A percentile compares a stretch with the other conserved stretches of the same genome.
phyloP scores from a whole-genome alignment of 108 stramenopile genomes.

The Chaetoceros muelleri region DNA sequence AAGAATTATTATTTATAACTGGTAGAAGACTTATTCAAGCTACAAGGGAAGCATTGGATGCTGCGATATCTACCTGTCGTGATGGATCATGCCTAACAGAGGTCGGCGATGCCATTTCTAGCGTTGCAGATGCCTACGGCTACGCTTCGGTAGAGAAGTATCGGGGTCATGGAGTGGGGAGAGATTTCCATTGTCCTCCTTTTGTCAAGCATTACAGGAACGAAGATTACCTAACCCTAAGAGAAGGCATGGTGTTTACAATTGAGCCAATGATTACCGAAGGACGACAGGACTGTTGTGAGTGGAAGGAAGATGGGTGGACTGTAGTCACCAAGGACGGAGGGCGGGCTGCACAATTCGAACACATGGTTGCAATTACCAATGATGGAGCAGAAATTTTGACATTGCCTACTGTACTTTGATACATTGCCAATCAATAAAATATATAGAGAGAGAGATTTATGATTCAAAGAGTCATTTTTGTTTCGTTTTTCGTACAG shows the following conservation, averaged over 20 bases:
- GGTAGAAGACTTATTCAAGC: slow-evolving; percentile 61
- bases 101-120: slow-evolving; percentile 85
- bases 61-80: slow-evolving; percentile 44
- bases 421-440: too few relatives aligned
- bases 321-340: slow-evolving; percentile 91
- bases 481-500: too few relatives aligned
- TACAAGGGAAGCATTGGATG: slow-evolving; percentile 58
- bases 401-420: slow-evolving; percentile 56
- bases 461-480: too few relatives aligned
- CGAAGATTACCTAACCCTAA: slow-evolving; percentile 41
- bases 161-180: slow-evolving; percentile 91
- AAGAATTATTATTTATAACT: slow-evolving; percentile 36
- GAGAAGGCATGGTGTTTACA: slow-evolving; percentile 97
- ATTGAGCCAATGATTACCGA: slow-evolving; percentile 98
- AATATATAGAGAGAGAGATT: too few relatives aligned
- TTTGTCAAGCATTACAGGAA: slow-evolving; percentile 91
- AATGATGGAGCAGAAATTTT: slow-evolving; percentile 88
- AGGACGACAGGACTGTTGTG: slow-evolving; percentile 50
- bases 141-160: slow-evolving; percentile 77
- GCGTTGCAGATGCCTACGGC: slow-evolving; percentile 73
- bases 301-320: slow-evolving; percentile 90
- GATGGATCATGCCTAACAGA: slow-evolving; percentile 69
- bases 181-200: slow-evolving; percentile 85
- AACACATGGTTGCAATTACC: slow-evolving; percentile 95
- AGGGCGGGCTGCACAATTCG: slow-evolving; percentile 91